Conservation (phyloP, 306 rosid species). For the Ochetophila trinervis region DNA sequence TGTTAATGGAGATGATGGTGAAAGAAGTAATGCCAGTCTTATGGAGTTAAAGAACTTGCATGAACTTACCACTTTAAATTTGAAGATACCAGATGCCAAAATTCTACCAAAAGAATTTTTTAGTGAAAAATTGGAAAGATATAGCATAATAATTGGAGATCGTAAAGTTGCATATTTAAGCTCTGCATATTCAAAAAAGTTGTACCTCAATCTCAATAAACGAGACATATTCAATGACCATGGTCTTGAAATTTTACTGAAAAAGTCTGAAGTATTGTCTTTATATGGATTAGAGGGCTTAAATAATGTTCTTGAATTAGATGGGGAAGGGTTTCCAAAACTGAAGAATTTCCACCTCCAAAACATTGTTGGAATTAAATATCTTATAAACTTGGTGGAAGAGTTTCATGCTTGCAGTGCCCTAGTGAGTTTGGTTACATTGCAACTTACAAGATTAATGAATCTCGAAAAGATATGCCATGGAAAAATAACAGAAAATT, state of each 20-base stretch:
- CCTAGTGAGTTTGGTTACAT: background rate
- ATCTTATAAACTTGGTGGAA: background rate
- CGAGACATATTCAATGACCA: conserved; percentile 19
- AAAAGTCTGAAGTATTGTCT: conserved; percentile 34
- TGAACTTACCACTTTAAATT: conserved; percentile 27
- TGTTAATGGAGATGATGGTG: background rate
- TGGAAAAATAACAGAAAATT: background rate
- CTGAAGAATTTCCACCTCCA: conserved; percentile 40
- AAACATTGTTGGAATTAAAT: conserved; percentile 25
- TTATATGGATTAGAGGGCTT: conserved; percentile 37
- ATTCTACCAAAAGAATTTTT: conserved; percentile 23
- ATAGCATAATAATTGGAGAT: conserved; percentile 41
- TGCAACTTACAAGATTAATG: background rate
- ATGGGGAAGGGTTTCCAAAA: conserved; percentile 29
- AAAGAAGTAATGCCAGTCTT: conserved; percentile 14
- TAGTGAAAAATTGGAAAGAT: conserved; percentile 21
- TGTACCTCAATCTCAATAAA: conserved; percentile 25
- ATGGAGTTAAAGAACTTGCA: conserved; percentile 32
- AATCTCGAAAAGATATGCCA: background rate
- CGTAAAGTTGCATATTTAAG: conserved; percentile 9
- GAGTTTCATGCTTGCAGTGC: background rate
- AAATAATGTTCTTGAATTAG: conserved; percentile 32
- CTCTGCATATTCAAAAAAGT: background rate
- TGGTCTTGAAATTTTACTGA: conserved; percentile 29
- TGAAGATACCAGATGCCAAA: conserved; percentile 24